Base-by-base conservation (phyloP, 1,284 basidiomycete genomes). In the Leccinum subfulvum region DNA sequence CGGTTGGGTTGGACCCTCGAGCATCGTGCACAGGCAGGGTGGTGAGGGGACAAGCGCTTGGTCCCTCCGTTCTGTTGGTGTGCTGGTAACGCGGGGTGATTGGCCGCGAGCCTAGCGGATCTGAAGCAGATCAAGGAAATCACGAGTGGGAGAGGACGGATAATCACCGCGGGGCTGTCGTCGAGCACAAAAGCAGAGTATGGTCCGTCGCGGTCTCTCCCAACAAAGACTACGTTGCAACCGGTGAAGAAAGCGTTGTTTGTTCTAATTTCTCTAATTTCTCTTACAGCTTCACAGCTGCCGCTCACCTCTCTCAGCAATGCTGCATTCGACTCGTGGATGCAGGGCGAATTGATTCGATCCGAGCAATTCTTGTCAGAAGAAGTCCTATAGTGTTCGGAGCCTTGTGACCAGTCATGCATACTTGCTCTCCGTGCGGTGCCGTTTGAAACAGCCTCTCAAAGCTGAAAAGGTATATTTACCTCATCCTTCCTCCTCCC, bases 21-120 rank as follows among this genome's bases (percentile, higher is more conserved):
- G 63, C 73, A 65, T 66, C 68, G n/a, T 71, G 70, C 64, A 76
- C 75, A 65, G 78, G 71, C 53, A 77, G 39, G 61, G 73, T 56
- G 75, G 76, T 16, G 79, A 76, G 5, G 54, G 54, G 26, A 59
- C 64, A 14, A 83, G 81, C 55, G 75, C 79, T 11, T 84, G 82
- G 77, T 88, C 87, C 33, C 68, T 90, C 61, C 80, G 76, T 64
- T 84, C 81, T 33, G 30, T 33, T 33, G 10, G 30, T 33, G 30
- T 33, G 30, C 4, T 33, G 30, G 30, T 33, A 26, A 33, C 30
- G 4, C 63, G 69, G 73, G 21, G 62, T 74, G 54, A 67, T 71
- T 64, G 74, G 75, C 39, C 69, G 75, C 35, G 77, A 79, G 51
- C 66, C 69, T 7, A 79, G 76, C 64, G 69, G 65, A 56, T 65